Evolutionary conservation across 805 yeast genomes (phyloP).

Genomic region (Saccharomycodes ludwigii): DNA sequence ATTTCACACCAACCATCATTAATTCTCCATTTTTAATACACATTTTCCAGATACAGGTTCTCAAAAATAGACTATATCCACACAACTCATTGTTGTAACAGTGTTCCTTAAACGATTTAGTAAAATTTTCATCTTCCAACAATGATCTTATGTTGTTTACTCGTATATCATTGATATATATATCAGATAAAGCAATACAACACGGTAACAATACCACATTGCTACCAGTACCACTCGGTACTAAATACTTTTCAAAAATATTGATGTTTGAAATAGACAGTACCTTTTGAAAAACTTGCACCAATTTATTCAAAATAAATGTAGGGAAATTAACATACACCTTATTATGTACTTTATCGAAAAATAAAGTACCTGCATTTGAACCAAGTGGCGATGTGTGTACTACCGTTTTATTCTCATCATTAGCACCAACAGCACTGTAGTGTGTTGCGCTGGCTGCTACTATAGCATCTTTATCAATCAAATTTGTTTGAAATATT

Average conservation of each 20-base stretch:
- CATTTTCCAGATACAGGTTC: slow-evolving; percentile 16
- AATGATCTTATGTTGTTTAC: slow-evolving; percentile 9
- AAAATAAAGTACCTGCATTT: slow-evolving; percentile 18
- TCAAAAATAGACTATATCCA: slow-evolving; percentile 12
- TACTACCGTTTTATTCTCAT: not conserved
- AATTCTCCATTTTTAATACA: slow-evolving; percentile 10
- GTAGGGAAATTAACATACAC: slow-evolving; percentile 13
- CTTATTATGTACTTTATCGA: slow-evolving; percentile 19
- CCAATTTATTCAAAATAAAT: not conserved
- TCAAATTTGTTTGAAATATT: slow-evolving; percentile 25
- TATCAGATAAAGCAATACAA: slow-evolving; percentile 12
- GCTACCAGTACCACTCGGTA: not conserved
- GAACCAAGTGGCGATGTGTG: slow-evolving; percentile 14
- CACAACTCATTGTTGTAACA: slow-evolving; percentile 2
- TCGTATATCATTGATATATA: slow-evolving; percentile 10
- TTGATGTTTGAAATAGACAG: not conserved
- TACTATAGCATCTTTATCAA: not conserved
- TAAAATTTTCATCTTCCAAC: slow-evolving; percentile 6
- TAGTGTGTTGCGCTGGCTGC: slow-evolving; percentile 1
- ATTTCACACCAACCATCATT: slow-evolving; percentile 14
- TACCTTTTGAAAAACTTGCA: not conserved
- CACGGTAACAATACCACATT: slow-evolving; percentile 12
- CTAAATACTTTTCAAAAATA: not conserved
- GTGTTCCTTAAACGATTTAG: slow-evolving; percentile 2
- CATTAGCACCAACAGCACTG: not conserved